Base-by-base conservation (phyloP, 768 basidiomycete genomes). In the Kwoniella dejecticola region DNA sequence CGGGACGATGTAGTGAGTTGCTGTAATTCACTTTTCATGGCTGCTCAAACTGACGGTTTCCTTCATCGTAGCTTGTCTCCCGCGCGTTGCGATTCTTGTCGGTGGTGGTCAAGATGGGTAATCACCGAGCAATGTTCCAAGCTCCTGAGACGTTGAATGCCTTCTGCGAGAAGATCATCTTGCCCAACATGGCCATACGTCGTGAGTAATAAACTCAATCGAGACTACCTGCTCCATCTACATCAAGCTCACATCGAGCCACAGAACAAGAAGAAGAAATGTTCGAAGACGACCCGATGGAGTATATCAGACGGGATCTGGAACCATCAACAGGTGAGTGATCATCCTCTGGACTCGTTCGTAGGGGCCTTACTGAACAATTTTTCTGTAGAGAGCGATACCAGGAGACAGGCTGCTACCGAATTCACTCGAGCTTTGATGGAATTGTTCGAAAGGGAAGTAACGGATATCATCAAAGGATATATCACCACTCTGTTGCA, bases 211-310 rank as follows among this genome's bases (percentile, higher is more conserved):
- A 15, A 10, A 24, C 26, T 2, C n/a, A n/a, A n/a, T n/a, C n/a
- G n/a, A n/a, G n/a, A n/a, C n/a, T n/a, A n/a, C n/a, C n/a, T n/a
- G n/a, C n/a, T n/a, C n/a, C n/a, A n/a, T n/a, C n/a, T n/a, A n/a
- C n/a, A n/a, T n/a, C n/a, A n/a, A n/a, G n/a, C n/a, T n/a, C n/a
- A n/a, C n/a, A n/a, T 29, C 33, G 5, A 45, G 46, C 52, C 41
- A 21, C 60, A 85, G 88, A 89, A 38, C 89, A 91, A 67, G 94
- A 97, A 57, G 84, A 90, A 50, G 96, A 99, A 71, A 88, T 92
- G 77, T 98, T 99, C 71, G 93, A 96, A 79, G 96, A 98, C 63
- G 94, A 96, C 67, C 94, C 96, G 0, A 84, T 95, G 38, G 95
- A 98, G 75, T 98, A 89, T 76, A 90, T 97, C 68, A 87, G 91